Percentiles rank a stretch among this genome's conserved stretches.
phyloP scores from a whole-genome alignment of 495 filamentous ascomycete genomes.

The Amphirosellinia nigrospora region DNA sequence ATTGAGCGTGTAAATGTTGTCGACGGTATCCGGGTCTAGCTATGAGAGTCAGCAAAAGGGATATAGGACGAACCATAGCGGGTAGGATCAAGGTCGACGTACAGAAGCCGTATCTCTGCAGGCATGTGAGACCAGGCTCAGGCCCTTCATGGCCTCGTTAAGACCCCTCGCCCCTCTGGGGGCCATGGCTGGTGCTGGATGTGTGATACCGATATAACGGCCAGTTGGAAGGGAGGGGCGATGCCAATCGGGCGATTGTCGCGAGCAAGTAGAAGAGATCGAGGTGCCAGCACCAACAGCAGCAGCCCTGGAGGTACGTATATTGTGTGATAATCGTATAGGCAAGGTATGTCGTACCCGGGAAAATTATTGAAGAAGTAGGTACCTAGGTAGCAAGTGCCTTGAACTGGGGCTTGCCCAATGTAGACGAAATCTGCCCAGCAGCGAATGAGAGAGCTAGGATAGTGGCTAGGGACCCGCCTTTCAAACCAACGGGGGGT shows the following conservation, averaged over 20 bases:
- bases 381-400: no score
- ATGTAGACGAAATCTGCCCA: not conserved
- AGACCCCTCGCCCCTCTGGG: slow-evolving; percentile 52
- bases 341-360: slow-evolving; percentile 28
- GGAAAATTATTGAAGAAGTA: slow-evolving; percentile 36
- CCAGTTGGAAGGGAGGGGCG: not conserved
- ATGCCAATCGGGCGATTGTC: not conserved
- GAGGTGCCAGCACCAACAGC: not conserved
- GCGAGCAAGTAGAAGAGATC: not conserved
- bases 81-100: slow-evolving; percentile 17
- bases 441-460: slow-evolving; percentile 11
- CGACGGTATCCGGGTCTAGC: slow-evolving; percentile 32
- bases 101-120: slow-evolving; percentile 44
- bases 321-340: not conserved
- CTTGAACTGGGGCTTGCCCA: slow-evolving; percentile 2
- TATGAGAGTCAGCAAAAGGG: not conserved
- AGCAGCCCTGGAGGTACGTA: no score
- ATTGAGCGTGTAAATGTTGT: slow-evolving; percentile 65
- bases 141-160: slow-evolving; percentile 51
- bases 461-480: not conserved
- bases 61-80: no score
- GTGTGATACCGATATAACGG: not conserved
- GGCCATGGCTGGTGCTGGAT: slow-evolving; percentile 42
- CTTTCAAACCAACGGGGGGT: not conserved
- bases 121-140: slow-evolving; percentile 49